Percentiles rank a stretch among this genome's conserved stretches.
phyloP scores from a whole-genome alignment of 495 filamentous ascomycete genomes.

The Penicillium verhagenii region DNA sequence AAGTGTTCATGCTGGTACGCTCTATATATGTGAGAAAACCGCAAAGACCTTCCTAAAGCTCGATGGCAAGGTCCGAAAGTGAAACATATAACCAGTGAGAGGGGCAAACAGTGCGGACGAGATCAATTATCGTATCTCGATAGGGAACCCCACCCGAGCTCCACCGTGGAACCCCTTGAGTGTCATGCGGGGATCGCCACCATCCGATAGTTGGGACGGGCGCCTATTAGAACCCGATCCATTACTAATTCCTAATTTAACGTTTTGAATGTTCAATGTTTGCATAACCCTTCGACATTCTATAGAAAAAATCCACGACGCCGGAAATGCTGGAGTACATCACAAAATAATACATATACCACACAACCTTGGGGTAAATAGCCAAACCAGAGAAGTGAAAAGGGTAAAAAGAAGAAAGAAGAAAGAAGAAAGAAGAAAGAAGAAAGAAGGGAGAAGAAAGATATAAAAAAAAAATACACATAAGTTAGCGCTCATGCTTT shows the following conservation, averaged over 20 bases:
- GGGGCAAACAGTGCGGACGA: slow-evolving; percentile 15
- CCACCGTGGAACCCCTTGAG: slow-evolving; percentile 12
- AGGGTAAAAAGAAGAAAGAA: background rate
- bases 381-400: background rate
- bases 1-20: slow-evolving; percentile 5
- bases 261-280: background rate
- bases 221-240: background rate
- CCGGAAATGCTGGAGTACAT: slow-evolving; percentile 17
- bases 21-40: slow-evolving; percentile 12
- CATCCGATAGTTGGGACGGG: slow-evolving; percentile 26
- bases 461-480: background rate
- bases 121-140: background rate
- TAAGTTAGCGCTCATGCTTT: background rate
- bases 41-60: slow-evolving; percentile 25
- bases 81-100: slow-evolving; percentile 2
- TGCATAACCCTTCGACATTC: slow-evolving; percentile 9
- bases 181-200: slow-evolving; percentile 48
- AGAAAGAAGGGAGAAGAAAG: background rate
- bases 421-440: background rate
- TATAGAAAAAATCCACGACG: slow-evolving; percentile 10
- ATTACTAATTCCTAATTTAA: slow-evolving; percentile 12
- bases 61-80: background rate
- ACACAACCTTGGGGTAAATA: background rate
- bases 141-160: slow-evolving; percentile 11
- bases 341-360: slow-evolving; percentile 19